Evolutionary conservation across 257 asterid species (phyloP).

Genomic region (Pogostemon cablin): DNA sequence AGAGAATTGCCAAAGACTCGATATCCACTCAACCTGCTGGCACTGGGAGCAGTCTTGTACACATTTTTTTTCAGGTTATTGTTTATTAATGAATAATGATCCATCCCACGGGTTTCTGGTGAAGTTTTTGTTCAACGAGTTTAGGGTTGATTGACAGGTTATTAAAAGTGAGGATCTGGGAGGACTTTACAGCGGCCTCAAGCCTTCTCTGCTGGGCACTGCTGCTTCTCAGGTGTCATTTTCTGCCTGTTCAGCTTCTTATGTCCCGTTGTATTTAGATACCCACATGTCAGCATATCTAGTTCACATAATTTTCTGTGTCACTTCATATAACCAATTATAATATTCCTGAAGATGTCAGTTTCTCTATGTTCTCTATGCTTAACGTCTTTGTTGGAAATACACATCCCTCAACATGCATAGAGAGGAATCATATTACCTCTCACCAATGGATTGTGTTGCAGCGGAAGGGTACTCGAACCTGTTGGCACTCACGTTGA

Average conservation of each 20-base stretch:
- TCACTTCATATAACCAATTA: background rate
- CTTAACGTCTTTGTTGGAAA: too few species aligned
- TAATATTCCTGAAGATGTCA: conserved; percentile 4
- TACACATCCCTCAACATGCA: too few species aligned
- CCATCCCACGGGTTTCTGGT: background rate
- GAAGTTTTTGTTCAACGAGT: background rate
- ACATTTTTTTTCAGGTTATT: conserved; percentile 58
- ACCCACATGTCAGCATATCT: background rate
- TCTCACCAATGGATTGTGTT: too few species aligned
- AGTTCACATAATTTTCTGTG: background rate
- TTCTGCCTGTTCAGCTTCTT: background rate
- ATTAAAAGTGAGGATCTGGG: conserved; percentile 73
- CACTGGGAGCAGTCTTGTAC: conserved; percentile 55
- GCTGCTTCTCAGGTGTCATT: conserved; percentile 80
- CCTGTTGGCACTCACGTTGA: too few species aligned
- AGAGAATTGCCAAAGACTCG: conserved; percentile 65
- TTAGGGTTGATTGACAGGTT: conserved; percentile 41
- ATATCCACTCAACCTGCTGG: conserved; percentile 30
- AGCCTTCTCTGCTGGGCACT: conserved; percentile 88
- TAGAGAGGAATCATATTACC: too few species aligned
- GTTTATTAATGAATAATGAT: background rate
- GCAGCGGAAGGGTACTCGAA: too few species aligned
- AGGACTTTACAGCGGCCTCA: conserved; percentile 95
- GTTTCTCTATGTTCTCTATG: background rate
- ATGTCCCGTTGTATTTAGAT: too few species aligned